Percentiles rank a stretch among this genome's conserved stretches.
Evolutionary conservation across 352 stramenopile species (phyloP).

Genomic region (Globisporangium perplexum): DNA sequence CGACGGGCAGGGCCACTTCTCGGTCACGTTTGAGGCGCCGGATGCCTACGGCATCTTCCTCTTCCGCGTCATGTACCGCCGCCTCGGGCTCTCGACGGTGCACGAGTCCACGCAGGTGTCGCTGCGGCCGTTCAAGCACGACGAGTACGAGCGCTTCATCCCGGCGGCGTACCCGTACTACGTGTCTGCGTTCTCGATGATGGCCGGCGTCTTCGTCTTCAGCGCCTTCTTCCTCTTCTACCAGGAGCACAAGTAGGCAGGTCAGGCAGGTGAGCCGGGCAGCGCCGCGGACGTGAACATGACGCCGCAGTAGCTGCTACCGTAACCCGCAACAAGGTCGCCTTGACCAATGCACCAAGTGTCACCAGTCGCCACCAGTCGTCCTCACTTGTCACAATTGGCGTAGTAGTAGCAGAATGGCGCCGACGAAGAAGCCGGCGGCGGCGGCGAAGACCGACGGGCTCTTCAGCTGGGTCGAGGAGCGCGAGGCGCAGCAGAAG

Average conservation of each 20-base stretch:
- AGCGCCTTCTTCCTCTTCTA: slow-evolving; percentile 88
- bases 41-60: slow-evolving; percentile 94
- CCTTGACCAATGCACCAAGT: too few species aligned
- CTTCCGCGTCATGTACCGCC: slow-evolving; percentile 90
- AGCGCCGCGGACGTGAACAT: too few species aligned
- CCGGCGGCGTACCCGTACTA: slow-evolving; percentile 90
- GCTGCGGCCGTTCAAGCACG: slow-evolving; percentile 92
- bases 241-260: slow-evolving; percentile 44
- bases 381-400: not conserved
- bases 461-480: slow-evolving; percentile 73
- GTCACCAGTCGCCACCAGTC: too few species aligned
- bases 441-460: slow-evolving; percentile 42
- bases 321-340: too few species aligned
- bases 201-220: slow-evolving; percentile 89
- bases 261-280: too few species aligned
- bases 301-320: too few species aligned
- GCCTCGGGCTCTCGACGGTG: slow-evolving; percentile 82
- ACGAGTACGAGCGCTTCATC: slow-evolving; percentile 95
- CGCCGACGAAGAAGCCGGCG: slow-evolving; percentile 13
- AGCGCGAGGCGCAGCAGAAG: slow-evolving; percentile 31
- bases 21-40: slow-evolving; percentile 82
- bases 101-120: slow-evolving; percentile 88
- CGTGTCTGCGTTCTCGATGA: slow-evolving; percentile 87
- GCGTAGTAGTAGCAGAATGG: not conserved
- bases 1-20: slow-evolving; percentile 69